Evolutionary conservation across 805 yeast genomes (phyloP), one percentile per base, ranked within the genome.

Genomic region (Spencermartinsiella europaea): DNA sequence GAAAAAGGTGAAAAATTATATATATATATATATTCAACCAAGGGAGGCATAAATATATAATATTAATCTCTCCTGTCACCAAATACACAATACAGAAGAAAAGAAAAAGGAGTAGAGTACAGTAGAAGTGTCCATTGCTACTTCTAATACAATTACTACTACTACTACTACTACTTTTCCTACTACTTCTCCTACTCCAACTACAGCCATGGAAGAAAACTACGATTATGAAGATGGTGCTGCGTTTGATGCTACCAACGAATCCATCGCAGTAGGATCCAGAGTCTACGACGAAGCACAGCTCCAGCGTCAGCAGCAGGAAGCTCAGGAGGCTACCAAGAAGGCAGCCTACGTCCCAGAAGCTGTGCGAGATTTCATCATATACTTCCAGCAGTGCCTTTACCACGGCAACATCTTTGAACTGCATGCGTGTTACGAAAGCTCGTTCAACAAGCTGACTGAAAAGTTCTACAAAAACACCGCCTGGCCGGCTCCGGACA

Each of bases 401-500:
- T 51, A 59, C 34, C 75, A 72, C 38, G 70, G 70, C 60, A 69
- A 72, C 52, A 69, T 66, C 21, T 64, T 67, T 52, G 75, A 71
- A 47, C 59, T 73, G 39, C 69, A 68, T 49, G 65, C 68, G 25
- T 72, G 74, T 55, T 74, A 73, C 56, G 76, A 72, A 50, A 61
- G 63, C 42, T 62, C 68, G 36, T 73, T 73, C 63, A 69, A 70
- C 61, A 69, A 69, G 53, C 59, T 73, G 44, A 71, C 74, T 33
- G 77, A 73, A 45, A 66, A 66, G 57, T 71, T 64, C 57, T 73
- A 66, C 60, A 68, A 70, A 51, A 61, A 59, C 44, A 41, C 67
- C 8, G 54, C 73, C 21, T 73, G 78, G 77, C 78, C 78, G 21
- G 67, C 69, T 19, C 77, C 78, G 35, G 58, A 61, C 38, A 52